phyloP scores from a whole-genome alignment of 768 basidiomycete genomes.

The Leucocoprinus sp. region DNA sequence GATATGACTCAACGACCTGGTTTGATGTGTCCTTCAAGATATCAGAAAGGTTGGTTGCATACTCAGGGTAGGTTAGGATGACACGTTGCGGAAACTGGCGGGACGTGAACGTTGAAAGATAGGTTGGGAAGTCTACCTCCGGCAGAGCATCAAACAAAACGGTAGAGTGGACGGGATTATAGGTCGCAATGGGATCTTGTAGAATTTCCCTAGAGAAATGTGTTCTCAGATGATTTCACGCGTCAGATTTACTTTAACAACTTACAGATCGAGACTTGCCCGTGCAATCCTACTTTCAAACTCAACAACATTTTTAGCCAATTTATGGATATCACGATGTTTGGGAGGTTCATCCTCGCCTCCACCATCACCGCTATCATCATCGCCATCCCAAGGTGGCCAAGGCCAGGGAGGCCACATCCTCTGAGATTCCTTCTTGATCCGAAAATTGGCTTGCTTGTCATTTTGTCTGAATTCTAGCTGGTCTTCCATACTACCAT shows the following conservation, averaged over 20 bases:
- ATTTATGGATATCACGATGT: conserved; percentile 45
- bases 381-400: conserved; percentile 77
- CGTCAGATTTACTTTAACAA: conserved; percentile 1
- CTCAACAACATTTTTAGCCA: conserved; percentile 63
- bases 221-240: background rate
- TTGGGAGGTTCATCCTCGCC: conserved; percentile 37
- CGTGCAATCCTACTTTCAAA: conserved; percentile 76
- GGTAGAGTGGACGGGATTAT: conserved; percentile 72
- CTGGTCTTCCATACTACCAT: conserved; percentile 41
- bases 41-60: conserved; percentile 53
- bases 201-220: conserved; percentile 45
- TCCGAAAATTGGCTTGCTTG: conserved; percentile 10
- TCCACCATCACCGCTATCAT: conserved; percentile 36
- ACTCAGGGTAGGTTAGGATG: conserved; percentile 78
- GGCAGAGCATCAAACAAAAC: conserved; percentile 64
- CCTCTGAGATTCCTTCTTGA: conserved; percentile 20
- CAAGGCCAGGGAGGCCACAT: conserved; percentile 79
- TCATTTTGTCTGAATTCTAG: conserved; percentile 18
- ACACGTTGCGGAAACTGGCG: conserved; percentile 67
- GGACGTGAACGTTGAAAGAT: conserved; percentile 79
- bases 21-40: conserved; percentile 62
- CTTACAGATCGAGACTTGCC: conserved; percentile 75
- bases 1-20: conserved; percentile 79
- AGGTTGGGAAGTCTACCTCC: conserved; percentile 76
- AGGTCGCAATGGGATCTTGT: conserved; percentile 79